These are phyloP conservation scores for Pichia sp. DNA, from an alignment of 1,139 yeast species.

Conservation along the genomic window DNA sequence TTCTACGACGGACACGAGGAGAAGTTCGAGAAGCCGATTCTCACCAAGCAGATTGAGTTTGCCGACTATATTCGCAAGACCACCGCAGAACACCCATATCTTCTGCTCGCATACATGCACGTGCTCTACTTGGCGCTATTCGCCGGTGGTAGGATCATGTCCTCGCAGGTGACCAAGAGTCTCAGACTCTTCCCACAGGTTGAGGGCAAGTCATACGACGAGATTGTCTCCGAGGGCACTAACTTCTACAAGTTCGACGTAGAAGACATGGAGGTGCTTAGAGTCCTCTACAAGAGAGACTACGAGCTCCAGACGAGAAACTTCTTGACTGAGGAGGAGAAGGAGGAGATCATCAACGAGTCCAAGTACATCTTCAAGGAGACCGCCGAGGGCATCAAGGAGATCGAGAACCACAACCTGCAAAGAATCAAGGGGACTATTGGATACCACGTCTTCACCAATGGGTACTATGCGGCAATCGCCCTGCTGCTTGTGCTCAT, in stretches of 20 bases:
- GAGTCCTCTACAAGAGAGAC: constrained; percentile 65
- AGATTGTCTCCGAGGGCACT: constrained; percentile 57
- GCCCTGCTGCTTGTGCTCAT: constrained; percentile 23
- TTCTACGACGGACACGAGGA: constrained; percentile 54
- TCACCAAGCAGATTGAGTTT: constrained; percentile 60
- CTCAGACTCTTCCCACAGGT: constrained; percentile 73
- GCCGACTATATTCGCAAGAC: constrained; percentile 53
- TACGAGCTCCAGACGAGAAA: constrained; percentile 74
- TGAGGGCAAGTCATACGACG: constrained; percentile 57
- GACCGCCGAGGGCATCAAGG: constrained; percentile 56
- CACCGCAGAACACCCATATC: constrained; percentile 60
- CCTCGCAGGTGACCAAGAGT: constrained; percentile 61
- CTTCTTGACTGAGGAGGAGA: constrained; percentile 62
- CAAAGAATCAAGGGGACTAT: constrained; percentile 51
- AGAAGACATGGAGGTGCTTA: constrained; percentile 60
- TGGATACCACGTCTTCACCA: constrained; percentile 51
- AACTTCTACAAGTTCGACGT: constrained; percentile 71
- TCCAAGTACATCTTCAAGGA: constrained; percentile 61
- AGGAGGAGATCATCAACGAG: constrained; percentile 65
- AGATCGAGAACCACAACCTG: constrained; percentile 62
- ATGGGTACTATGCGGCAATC: constrained; percentile 42
- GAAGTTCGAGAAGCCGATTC: constrained; percentile 53
- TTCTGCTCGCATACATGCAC: constrained; percentile 78
- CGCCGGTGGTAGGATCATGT: constrained; percentile 79
- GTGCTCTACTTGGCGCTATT: constrained; percentile 81